These are phyloP conservation scores for Haplosporangium gracile DNA, from an alignment of 192 early-diverging fungal genomes.

Conservation along the genomic window DNA sequence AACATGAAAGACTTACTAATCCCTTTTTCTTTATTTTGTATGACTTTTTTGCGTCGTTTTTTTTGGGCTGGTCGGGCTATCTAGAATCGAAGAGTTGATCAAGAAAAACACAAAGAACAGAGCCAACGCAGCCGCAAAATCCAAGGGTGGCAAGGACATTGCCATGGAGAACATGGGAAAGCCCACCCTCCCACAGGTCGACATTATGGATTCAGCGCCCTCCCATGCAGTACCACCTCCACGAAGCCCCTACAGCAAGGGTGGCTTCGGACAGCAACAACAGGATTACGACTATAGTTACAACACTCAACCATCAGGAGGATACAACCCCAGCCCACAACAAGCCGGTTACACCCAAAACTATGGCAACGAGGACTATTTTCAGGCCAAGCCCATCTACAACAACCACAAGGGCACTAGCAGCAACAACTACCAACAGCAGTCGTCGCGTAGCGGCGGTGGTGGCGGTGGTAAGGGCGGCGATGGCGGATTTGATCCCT, in stretches of 20 bases:
- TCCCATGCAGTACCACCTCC: constrained; percentile 18
- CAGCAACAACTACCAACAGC: neutral
- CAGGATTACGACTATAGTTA: constrained; percentile 26
- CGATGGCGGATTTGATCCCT: constrained; percentile 24
- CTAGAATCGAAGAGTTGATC: constrained; percentile 46
- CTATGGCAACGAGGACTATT: constrained; percentile 36
- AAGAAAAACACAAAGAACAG: constrained; percentile 41
- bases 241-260: constrained; percentile 17
- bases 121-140: constrained; percentile 15
- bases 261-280: constrained; percentile 15
- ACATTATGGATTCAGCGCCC: constrained; percentile 19
- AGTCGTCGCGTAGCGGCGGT: neutral
- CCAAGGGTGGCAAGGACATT: constrained; percentile 33
- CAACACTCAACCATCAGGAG: neutral
- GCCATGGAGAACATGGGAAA: constrained; percentile 28
- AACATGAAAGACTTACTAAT: neutral
- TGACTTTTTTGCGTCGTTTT: neutral
- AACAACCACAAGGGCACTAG: neutral
- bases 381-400: constrained; percentile 36
- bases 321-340: constrained; percentile 23
- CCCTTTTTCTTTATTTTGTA: neutral
- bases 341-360: constrained; percentile 28
- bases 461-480: neutral
- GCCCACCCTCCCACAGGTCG: constrained; percentile 43
- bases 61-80: neutral